Conservation (phyloP, 257 asterid genomes). For the Thymus mandschuricus region DNA sequence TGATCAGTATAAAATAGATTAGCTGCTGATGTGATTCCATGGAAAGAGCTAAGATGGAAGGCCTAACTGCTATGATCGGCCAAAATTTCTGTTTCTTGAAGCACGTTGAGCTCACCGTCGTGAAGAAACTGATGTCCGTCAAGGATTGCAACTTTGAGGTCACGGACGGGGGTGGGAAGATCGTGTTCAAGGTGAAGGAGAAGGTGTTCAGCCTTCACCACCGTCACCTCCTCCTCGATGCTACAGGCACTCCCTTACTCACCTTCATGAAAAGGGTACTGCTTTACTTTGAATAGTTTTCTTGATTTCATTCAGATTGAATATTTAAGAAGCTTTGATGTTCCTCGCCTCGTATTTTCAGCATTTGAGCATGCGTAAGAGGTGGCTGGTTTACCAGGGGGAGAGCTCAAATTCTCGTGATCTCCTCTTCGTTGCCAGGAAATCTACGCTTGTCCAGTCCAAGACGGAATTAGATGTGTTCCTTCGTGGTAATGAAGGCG, state of each 20-base stretch:
- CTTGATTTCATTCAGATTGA: neutral
- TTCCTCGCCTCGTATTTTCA: conserved; percentile 25
- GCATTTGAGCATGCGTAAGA: conserved; percentile 49
- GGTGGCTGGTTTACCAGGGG: conserved; percentile 50
- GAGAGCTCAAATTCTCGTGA: conserved; percentile 36
- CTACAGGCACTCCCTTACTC: conserved; percentile 42
- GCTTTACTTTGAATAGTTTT: neutral
- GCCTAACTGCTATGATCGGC: conserved; percentile 34
- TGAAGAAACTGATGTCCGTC: conserved; percentile 45
- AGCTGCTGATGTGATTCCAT: neutral
- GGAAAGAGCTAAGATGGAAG: neutral
- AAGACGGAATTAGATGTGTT: conserved; percentile 44
- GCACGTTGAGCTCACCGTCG: conserved; percentile 40
- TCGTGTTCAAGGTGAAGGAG: conserved; percentile 50
- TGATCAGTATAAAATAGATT: neutral
- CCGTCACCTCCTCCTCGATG: conserved; percentile 55
- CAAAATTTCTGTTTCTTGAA: conserved; percentile 44
- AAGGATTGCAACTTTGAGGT: conserved; percentile 49
- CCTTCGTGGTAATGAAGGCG: conserved; percentile 31
- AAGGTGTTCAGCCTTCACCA: conserved; percentile 46
- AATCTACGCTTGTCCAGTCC: conserved; percentile 39
- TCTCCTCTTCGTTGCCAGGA: conserved; percentile 40
- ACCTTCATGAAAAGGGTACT: conserved; percentile 57
- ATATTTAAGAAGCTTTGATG: neutral
- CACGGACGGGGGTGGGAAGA: conserved; percentile 44